Conservation (phyloP, 108 stramenopile species). For the Mediolabrus comicus region DNA sequence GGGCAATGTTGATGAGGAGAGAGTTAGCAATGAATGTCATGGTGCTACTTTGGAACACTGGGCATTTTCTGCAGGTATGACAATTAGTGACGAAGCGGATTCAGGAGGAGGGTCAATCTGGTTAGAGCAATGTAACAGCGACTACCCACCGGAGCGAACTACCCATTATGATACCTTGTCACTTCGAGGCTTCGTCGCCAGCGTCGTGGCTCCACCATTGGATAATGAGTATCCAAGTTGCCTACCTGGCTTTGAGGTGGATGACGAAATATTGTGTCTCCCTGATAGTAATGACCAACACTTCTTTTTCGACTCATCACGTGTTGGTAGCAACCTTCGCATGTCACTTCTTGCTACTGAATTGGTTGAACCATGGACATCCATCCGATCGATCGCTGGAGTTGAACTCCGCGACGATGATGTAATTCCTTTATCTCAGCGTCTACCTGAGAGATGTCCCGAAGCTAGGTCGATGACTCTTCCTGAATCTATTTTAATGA, state of each 20-base stretch:
- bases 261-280: neutral
- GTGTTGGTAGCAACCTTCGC: conserved; percentile 88
- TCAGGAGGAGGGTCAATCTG: conserved; percentile 5
- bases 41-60: conserved; percentile 70
- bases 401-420: conserved; percentile 59
- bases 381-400: conserved; percentile 54
- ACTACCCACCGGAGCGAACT: conserved; percentile 16
- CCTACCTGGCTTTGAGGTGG: conserved; percentile 55
- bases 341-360: conserved; percentile 82
- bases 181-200: conserved; percentile 17
- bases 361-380: conserved; percentile 89
- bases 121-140: conserved; percentile 16
- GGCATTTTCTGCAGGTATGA: conserved; percentile 50
- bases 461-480: conserved; percentile 29
- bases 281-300: conserved; percentile 32
- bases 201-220: conserved; percentile 41
- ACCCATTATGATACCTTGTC: conserved; percentile 20
- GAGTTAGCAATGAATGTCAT: neutral
- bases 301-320: conserved; percentile 58
- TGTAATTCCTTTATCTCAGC: conserved; percentile 38
- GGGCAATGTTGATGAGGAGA: neutral
- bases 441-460: conserved; percentile 31
- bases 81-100: neutral
- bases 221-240: conserved; percentile 54
- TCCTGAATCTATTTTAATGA: conserved; percentile 21